Conservation (phyloP, 179 eudicot genomes). For the Silene noctiflora region DNA sequence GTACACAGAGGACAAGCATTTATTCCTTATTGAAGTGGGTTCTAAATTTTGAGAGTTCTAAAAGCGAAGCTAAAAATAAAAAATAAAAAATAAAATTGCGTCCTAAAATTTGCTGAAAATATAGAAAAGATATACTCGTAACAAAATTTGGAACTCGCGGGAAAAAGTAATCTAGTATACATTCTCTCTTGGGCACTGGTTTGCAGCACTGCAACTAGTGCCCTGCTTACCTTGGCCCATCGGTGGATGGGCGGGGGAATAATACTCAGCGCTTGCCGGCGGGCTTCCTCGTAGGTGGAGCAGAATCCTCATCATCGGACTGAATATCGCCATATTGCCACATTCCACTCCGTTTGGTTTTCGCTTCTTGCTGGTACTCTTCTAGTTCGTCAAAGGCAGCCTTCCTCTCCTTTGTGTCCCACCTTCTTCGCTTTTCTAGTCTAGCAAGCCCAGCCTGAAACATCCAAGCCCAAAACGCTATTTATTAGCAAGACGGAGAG, state of each 20-base stretch:
- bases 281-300: conserved; percentile 56
- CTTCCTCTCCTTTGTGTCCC: conserved; percentile 58
- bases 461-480: not conserved
- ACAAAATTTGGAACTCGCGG: conserved; percentile 32
- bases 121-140: not conserved
- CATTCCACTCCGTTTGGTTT: conserved; percentile 50
- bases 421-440: conserved; percentile 63
- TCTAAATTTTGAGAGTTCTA: not conserved
- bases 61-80: not conserved
- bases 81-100: not conserved
- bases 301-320: conserved; percentile 77
- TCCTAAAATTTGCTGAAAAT: conserved; percentile 18
- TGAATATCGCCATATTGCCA: conserved; percentile 77
- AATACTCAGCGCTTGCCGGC: conserved; percentile 58
- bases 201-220: not conserved
- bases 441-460: conserved; percentile 77
- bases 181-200: conserved; percentile 14
- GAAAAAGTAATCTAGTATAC: conserved; percentile 14
- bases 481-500: not conserved
- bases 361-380: conserved; percentile 63
- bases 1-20: conserved; percentile 13
- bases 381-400: conserved; percentile 57
- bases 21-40: conserved; percentile 20
- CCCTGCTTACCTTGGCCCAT: conserved; percentile 11
- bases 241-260: not conserved